Conservation (phyloP, 495 filamentous ascomycete species). For the Melanomma pulvis-pyrius region DNA sequence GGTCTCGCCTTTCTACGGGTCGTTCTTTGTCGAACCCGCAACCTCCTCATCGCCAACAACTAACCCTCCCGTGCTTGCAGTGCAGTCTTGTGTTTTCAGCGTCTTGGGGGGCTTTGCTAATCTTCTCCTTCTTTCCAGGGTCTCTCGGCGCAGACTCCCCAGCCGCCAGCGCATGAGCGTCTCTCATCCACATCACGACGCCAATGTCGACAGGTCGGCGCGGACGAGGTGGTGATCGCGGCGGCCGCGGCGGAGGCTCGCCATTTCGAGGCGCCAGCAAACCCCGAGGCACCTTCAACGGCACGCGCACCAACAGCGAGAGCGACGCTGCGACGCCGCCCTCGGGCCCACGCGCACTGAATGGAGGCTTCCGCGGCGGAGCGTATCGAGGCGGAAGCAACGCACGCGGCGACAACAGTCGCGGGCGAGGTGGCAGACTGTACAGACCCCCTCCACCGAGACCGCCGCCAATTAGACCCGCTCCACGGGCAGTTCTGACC, state of each 20-base stretch:
- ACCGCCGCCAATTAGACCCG: neutral
- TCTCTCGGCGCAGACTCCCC: neutral
- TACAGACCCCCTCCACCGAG: neutral
- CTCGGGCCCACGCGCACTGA: neutral
- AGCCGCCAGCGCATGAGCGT: constrained; percentile 8
- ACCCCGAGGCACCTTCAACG: neutral
- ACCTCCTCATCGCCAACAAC: neutral
- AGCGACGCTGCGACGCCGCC: neutral
- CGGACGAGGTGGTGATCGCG: constrained; percentile 4
- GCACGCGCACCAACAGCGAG: neutral
- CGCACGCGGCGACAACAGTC: neutral
- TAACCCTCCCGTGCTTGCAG: neutral
- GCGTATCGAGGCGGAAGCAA: neutral
- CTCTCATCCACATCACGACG: constrained; percentile 1
- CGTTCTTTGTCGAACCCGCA: neutral
- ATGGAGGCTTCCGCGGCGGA: neutral
- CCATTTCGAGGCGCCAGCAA: neutral
- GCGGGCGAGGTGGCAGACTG: neutral
- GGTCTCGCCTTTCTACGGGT: neutral
- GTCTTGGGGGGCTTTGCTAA: neutral
- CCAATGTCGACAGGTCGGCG: constrained; percentile 16
- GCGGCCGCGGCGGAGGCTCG: neutral
- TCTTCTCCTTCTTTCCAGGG: neutral
- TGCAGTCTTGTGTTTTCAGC: neutral
- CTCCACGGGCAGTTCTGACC: neutral